Evolutionary conservation across 2,329 filamentous ascomycete species (phyloP), one percentile per base, ranked within the genome.

Genomic region (Aspergillus fumigatiaffinis): DNA sequence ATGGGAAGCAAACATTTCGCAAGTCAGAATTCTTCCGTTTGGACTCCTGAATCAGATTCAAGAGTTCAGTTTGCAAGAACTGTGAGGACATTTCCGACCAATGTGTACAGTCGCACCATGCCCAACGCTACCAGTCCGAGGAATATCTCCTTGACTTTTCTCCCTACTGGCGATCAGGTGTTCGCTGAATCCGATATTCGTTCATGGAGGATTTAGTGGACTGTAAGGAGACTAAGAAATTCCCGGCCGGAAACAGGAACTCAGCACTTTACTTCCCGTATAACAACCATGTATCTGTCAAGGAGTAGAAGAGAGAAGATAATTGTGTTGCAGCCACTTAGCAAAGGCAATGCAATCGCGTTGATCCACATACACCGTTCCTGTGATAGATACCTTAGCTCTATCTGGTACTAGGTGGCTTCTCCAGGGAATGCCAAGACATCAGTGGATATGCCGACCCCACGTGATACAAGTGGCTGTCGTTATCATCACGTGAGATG

Each of bases 11-110:
- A 56, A 74, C 82, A 82, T 89, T 90, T 79, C 90, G 87, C 53
- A 99, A 82, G 68, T 97, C 94, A 66, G 89, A 86, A 75, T 97
- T 89, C 77, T 96, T 97, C 69, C 93, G 86, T 77, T 96, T 97
- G 72, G 92, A 94, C 80, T 99, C 94, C 76, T 95, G 91, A 68
- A 96, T 88, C 73, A 97, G 85, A 78, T 91, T 95, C 70, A 88
- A 85, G 73, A 97, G 85, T 83, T 97, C 92, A 57, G 90, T 87
- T 71, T 88, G 87, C 69, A 97, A 84, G 70, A 96, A 87, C 83
- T 95, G 91, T 68, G 91, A 88, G 75, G 92, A 95, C 92, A 96
- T 96, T 87, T 74, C 73, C 68, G 69, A 65, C 57, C 60, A 53
- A 54, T 7, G 55, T 54, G 59, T 49, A 60, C 61, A 54, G 63